These are phyloP conservation scores for Penicillium olsonii DNA, from an alignment of 2,329 filamentous ascomycete genomes.

Conservation along the genomic window DNA sequence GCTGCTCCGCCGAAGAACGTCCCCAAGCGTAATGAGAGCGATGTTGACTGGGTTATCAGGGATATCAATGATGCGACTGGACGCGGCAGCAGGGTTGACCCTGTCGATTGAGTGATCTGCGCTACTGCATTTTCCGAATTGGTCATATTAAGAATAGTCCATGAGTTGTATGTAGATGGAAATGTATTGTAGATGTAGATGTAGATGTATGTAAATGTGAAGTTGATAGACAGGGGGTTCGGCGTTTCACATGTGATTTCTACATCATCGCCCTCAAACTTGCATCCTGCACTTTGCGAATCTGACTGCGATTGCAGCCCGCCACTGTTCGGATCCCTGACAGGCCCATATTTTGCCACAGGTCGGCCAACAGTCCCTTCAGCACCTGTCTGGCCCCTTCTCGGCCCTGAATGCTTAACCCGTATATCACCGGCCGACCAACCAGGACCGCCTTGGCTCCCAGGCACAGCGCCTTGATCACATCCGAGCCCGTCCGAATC, in stretches of 20 bases:
- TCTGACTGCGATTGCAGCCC: constrained; percentile 36
- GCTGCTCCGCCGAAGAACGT: constrained; percentile 47
- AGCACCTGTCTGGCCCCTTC: constrained; percentile 57
- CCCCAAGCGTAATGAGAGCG: constrained; percentile 46
- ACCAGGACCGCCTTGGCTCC: constrained; percentile 62
- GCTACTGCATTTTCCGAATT: neutral
- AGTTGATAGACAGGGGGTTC: neutral
- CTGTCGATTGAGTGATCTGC: constrained; percentile 12
- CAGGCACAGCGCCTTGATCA: constrained; percentile 54
- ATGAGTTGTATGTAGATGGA: neutral
- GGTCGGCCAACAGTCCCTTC: constrained; percentile 53
- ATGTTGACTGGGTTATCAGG: constrained; percentile 47
- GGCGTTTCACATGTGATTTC: constrained; percentile 12
- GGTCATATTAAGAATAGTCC: neutral
- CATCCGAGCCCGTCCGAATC: constrained; percentile 51
- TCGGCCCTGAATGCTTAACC: constrained; percentile 57
- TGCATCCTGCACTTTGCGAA: constrained; percentile 38
- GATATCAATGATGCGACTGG: constrained; percentile 48
- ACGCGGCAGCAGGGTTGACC: constrained; percentile 44
- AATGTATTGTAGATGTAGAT: neutral
- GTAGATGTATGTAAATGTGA: no score
- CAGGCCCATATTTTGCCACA: constrained; percentile 59
- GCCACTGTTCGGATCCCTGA: constrained; percentile 48
- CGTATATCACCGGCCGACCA: constrained; percentile 61
- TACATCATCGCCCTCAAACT: constrained; percentile 38